Conservation (phyloP, 441 rosid species). For the Populus hybrid region DNA sequence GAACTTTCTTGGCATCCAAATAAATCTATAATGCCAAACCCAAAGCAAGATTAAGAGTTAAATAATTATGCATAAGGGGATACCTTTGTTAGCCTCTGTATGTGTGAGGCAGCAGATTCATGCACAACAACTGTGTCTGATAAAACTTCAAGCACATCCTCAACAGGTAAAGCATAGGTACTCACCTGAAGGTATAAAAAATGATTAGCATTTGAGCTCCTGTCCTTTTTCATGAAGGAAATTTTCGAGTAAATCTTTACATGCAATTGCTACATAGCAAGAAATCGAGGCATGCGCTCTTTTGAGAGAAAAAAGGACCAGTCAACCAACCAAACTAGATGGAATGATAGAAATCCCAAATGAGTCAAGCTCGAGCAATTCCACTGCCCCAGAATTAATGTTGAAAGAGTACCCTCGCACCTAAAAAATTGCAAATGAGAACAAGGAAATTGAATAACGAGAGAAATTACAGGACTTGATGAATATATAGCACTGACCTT, state of each 20-base stretch:
- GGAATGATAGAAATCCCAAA: conserved; percentile 87
- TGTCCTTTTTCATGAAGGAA: conserved; percentile 6
- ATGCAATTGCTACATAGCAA: not conserved
- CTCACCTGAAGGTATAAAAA: conserved; percentile 52
- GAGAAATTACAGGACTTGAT: conserved; percentile 3
- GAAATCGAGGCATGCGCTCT: not conserved
- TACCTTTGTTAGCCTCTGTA: conserved; percentile 86
- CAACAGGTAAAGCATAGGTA: conserved; percentile 69
- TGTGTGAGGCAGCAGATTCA: conserved; percentile 66
- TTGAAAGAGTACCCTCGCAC: conserved; percentile 89
- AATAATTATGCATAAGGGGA: not conserved
- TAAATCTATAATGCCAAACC: not conserved
- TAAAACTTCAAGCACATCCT: conserved; percentile 72
- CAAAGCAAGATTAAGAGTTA: not conserved
- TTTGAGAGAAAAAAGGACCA: conserved; percentile 11
- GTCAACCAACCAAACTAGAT: conserved; percentile 69
- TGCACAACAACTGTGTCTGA: conserved; percentile 68
- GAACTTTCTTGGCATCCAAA: not conserved
- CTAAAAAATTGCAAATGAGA: conserved; percentile 26
- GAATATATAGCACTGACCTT: conserved; percentile 44
- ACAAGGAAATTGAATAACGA: conserved; percentile 1
- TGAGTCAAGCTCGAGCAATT: conserved; percentile 83
- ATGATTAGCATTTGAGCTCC: not conserved
- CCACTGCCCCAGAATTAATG: conserved; percentile 68
- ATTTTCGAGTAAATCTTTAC: not conserved